Base-by-base conservation (phyloP, 2,329 filamentous ascomycete species). In the Sordariomycetes sp. region DNA sequence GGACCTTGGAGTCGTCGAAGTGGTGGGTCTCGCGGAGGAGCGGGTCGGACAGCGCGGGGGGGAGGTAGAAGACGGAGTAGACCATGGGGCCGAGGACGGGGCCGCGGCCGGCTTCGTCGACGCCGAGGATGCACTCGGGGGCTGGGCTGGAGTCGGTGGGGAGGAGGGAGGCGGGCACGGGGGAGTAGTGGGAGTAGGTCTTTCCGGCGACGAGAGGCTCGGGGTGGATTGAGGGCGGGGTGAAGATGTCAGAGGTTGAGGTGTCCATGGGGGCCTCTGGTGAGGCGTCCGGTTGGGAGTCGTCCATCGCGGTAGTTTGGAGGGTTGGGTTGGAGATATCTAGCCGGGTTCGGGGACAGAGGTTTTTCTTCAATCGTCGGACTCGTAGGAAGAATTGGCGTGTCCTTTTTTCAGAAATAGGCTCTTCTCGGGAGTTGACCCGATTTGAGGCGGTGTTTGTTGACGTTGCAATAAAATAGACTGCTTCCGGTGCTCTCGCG, bases 1-100 rank as follows among this genome's bases (percentile, higher is more conserved):
- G 83, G 5, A 91, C 89, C 75, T 97, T 97, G 70, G 89, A 95
- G 77, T 97, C 93, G 77, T 97, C 88, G 74, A 97, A 97, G 76
- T 87, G 88, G 75, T 96, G 87, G 3, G 85, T 83, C 40, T 82
- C 73, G 56, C 89, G 87, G 24, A 97, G 85, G 32, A 97, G 83
- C 1, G 87, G 80, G 67, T 87, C 85, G 28, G 86, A 81, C 32
- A 85, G 76, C 0, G 84, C 79, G 1, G 89, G 71, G 56, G 95
- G 95, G 63, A 95, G 89, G 74, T 81, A 85, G 74, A 86, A 87
- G 65, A 86, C 76, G 62, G 79, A 82, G 74, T 88, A 88, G 65
- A 88, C 84, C 85, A 88, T 87, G 65, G 78, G 86, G 64, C 89
- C 93, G 14, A 97, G 81, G n/a, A 97, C 93, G 25, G 93, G 93